Evolutionary conservation across 176 grass and related monocot species (phyloP), one percentile per base, ranked within the genome.

Genomic region (Lolium multiflorum): DNA sequence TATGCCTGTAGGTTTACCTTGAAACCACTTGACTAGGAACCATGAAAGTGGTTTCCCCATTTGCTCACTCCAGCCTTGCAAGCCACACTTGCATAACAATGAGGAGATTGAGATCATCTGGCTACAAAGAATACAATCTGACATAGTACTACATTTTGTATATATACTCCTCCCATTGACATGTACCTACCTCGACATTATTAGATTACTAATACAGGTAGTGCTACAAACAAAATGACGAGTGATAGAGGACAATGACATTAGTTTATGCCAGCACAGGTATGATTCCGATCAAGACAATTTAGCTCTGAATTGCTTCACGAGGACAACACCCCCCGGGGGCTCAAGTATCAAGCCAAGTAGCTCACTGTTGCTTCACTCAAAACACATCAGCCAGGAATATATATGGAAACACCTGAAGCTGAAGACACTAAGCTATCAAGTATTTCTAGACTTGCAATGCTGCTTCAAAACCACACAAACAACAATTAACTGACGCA

Each of bases 11-110:
- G 26, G 7, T 66, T 69, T 13, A 50, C 74, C 74, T 15, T 3
- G 2, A 83, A 83, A 73, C 63, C 73, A 83, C 72, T 70, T 39
- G 66, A 70, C 59, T 72, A 37, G 35, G 43, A 74, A 10, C 13
- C 72, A 74, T 37, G 59, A 6, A 12, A 13, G 74, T 3, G 25
- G 18, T 31, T 26, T 28, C 10, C 67, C 44, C 22, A 28, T 48
- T 24, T 67, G 13, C 24, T 17, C 76, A 21, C 7, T 48, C 31
- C 3, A n/a, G 57, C 26, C 62, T 84, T 86, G 21, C 78, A 60
- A 43, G 51, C 25, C 21, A 82, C 79, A 44, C 25, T n/a, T 62
- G 46, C 39, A 25, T 16, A 64, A 58, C 46, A 71, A 13, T 17
- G 12, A 58, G 0, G 35, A 22, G 8, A 6, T 67, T 18, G 20